Percentiles rank a stretch among this genome's conserved stretches.
These are phyloP conservation scores for Posidonia australis DNA, from an alignment of 106 monocot genomes.

Conservation along the genomic window DNA sequence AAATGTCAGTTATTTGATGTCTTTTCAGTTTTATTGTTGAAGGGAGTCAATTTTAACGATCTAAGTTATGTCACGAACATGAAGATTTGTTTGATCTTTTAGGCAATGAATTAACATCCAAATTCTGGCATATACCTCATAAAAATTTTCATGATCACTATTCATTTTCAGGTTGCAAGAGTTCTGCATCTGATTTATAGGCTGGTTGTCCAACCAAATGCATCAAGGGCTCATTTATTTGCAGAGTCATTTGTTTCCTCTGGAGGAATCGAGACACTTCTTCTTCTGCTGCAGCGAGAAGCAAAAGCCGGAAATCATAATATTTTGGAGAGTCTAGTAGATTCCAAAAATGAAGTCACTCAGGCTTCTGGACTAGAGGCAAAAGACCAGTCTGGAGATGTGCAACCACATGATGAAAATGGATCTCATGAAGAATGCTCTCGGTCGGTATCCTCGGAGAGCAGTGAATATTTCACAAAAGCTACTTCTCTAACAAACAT, in stretches of 20 bases:
- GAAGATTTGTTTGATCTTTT: not conserved
- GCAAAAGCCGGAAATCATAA: conserved; percentile 60
- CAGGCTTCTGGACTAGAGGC: conserved; percentile 11
- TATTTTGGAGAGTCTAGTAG: conserved; percentile 23
- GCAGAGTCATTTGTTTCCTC: conserved; percentile 74
- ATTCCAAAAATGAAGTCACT: conserved; percentile 5
- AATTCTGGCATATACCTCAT: conserved; percentile 4
- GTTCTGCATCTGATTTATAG: conserved; percentile 91
- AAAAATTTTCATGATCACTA: conserved; percentile 3
- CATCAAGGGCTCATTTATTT: conserved; percentile 59
- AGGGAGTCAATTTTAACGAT: no score
- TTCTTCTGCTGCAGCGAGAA: conserved; percentile 83
- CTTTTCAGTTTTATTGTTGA: no score
- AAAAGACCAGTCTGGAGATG: conserved; percentile 10
- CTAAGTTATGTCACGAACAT: no score
- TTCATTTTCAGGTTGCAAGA: conserved; percentile 66
- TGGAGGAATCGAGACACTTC: conserved; percentile 83
- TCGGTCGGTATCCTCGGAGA: conserved; percentile 12
- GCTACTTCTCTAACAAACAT: conserved; percentile 16
- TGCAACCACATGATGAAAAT: not conserved
- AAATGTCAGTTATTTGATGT: no score
- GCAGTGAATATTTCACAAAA: conserved; percentile 12
- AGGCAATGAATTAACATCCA: not conserved
- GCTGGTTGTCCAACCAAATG: conserved; percentile 84
- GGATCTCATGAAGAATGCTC: conserved; percentile 19